Evolutionary conservation across 495 filamentous ascomycete species (phyloP).

Genomic region (Articulospora tetracladia): DNA sequence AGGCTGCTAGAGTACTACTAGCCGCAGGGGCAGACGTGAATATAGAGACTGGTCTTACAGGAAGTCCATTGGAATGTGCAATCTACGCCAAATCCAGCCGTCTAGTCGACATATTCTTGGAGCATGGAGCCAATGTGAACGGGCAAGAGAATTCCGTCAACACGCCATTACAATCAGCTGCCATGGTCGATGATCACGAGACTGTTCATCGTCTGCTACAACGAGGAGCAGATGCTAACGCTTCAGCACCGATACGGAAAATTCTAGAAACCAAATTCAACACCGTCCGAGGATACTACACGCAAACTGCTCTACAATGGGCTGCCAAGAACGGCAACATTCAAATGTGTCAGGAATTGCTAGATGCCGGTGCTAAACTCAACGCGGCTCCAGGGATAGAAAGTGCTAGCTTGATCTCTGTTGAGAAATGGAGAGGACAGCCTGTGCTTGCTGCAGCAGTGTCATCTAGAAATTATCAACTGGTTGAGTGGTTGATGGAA

Average conservation of each 20-base stretch:
- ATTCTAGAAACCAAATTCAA: no score
- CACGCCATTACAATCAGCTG: background rate
- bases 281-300: no score
- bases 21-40: background rate
- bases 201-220: no score
- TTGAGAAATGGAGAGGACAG: background rate
- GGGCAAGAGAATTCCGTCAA: background rate
- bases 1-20: background rate
- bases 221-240: no score
- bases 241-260: no score
- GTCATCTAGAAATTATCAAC: no score
- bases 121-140: background rate
- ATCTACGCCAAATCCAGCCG: background rate
- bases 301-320: background rate
- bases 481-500: no score
- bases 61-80: background rate
- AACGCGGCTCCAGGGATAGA: background rate
- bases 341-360: background rate
- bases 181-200: no score
- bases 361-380: background rate
- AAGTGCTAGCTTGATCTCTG: background rate
- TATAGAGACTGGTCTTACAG: background rate
- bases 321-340: background rate
- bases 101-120: background rate
- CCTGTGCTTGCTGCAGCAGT: background rate